phyloP scores from a whole-genome alignment of 2,329 filamentous ascomycete species.

The Fusarium poae region DNA sequence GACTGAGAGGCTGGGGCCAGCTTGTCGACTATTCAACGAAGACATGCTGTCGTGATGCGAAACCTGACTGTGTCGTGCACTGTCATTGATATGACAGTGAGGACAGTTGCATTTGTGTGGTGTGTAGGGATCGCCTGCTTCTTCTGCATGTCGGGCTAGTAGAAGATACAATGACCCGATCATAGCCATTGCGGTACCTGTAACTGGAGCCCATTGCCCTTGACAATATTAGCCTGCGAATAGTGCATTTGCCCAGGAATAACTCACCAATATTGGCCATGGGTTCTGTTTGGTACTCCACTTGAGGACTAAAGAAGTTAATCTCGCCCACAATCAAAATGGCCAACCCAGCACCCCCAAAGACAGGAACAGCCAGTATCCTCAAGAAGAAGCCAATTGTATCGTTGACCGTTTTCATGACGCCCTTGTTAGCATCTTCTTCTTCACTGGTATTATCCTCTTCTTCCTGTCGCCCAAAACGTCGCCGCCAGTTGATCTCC shows the following conservation, averaged over 20 bases:
- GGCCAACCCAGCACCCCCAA: slow-evolving; percentile 68
- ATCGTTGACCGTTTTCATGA: slow-evolving; percentile 68
- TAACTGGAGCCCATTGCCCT: slow-evolving; percentile 72
- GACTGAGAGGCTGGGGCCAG: neutral
- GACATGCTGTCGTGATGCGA: neutral
- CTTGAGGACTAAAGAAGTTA: slow-evolving; percentile 71
- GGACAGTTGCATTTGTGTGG: slow-evolving; percentile 33
- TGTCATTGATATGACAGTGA: neutral
- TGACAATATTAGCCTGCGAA: neutral
- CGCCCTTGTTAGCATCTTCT: slow-evolving; percentile 63
- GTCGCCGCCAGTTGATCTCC: slow-evolving; percentile 69
- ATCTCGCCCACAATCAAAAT: slow-evolving; percentile 72
- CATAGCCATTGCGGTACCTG: slow-evolving; percentile 68
- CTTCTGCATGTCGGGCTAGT: slow-evolving; percentile 51
- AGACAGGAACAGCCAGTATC: slow-evolving; percentile 70
- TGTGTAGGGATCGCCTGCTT: neutral
- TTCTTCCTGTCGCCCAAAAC: slow-evolving; percentile 46
- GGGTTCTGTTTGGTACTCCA: slow-evolving; percentile 71
- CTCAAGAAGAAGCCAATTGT: slow-evolving; percentile 66
- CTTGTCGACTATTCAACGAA: slow-evolving; percentile 2
- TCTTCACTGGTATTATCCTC: slow-evolving; percentile 49
- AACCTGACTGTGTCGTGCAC: neutral
- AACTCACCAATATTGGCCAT: slow-evolving; percentile 69
- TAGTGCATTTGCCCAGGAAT: accelerated
- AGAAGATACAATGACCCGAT: slow-evolving; percentile 70